Evolutionary conservation across 495 filamentous ascomycete genomes (phyloP).

Genomic region (Neurospora hispaniola): DNA sequence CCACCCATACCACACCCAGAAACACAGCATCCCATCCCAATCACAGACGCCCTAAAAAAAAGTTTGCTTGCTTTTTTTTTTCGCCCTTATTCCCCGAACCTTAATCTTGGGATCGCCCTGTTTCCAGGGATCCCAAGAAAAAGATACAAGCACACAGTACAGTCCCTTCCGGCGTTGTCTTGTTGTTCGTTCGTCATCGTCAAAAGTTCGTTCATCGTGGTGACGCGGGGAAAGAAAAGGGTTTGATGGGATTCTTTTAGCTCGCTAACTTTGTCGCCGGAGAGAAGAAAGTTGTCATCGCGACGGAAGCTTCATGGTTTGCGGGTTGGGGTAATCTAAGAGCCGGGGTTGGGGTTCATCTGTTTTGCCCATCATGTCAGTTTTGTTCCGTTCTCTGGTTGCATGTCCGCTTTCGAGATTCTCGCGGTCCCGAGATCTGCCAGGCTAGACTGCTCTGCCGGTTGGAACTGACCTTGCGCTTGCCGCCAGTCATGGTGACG

Average conservation of each 20-base stretch:
- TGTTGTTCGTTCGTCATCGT: neutral
- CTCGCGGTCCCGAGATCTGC: neutral
- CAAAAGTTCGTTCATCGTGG: neutral
- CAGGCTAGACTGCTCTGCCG: neutral
- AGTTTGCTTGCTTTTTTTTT: neutral
- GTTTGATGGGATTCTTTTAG: neutral
- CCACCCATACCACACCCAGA: neutral
- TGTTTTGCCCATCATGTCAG: constrained; percentile 5
- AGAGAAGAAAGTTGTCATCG: neutral
- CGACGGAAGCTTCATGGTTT: neutral
- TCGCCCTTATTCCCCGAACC: neutral
- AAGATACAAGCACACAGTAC: neutral
- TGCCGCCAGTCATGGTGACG: constrained; percentile 96
- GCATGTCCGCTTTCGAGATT: constrained; percentile 28
- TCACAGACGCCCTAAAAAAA: neutral
- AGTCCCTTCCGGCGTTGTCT: neutral
- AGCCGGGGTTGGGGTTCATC: constrained; percentile 44
- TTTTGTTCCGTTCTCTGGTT: neutral
- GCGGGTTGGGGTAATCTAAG: constrained; percentile 21
- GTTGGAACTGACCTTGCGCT: constrained; percentile 71
- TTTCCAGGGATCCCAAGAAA: neutral
- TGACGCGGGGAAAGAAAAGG: neutral
- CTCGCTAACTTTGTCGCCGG: neutral
- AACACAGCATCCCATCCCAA: constrained; percentile 1
- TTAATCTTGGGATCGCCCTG: neutral